Base-by-base conservation (phyloP, 2,329 filamentous ascomycete species). In the Pseudocercospora pini-densiflorae region DNA sequence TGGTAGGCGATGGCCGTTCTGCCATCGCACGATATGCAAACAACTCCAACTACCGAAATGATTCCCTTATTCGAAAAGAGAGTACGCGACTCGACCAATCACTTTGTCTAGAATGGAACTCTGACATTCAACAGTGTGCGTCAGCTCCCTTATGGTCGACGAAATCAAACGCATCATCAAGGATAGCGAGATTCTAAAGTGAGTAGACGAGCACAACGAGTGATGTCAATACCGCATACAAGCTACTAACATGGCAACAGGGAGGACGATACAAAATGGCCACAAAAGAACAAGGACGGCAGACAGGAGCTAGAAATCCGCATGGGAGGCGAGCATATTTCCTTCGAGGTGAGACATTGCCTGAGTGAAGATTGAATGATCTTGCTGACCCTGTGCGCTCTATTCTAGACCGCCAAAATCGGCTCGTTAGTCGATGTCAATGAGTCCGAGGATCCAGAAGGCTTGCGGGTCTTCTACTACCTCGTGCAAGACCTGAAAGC, bases 1-100 rank as follows among this genome's bases (percentile, higher is more conserved):
- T 93, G 24, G 88, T 98, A 54, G 93, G 93, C 62, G 95, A 99
- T 79, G 95, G 95, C 60, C 89, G 92, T 68, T 97, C 94, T 78
- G 95, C 95, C 7, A 92, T 95, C 61, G 93, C 94, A 33, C 90
- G 95, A 81, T 99, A 99, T 82, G 95, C 95, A 71, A 99, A 99
- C 86, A 99, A 99, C 81, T 98, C 94, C 65, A 99, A 99, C 82
- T 99, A 99, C 83, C 90, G 95, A 77, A 99, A 99, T 81, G 95
- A 99, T 79, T 97, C 94, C 70, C 84, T 99, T 73, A 99, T 99
- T 77, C 91, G 95, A 71, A 99, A 99, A 94, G 95, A 99, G 85
- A 99, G 95, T 97, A 85, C 74, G 93, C 69, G 53, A 33, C 51
- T 47, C 27, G 54, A 57, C 27, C 23, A n/a, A 24, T 51, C 5